phyloP scores from a whole-genome alignment of 2,329 filamentous ascomycete species.

The Arthrobotrys megalospora region DNA sequence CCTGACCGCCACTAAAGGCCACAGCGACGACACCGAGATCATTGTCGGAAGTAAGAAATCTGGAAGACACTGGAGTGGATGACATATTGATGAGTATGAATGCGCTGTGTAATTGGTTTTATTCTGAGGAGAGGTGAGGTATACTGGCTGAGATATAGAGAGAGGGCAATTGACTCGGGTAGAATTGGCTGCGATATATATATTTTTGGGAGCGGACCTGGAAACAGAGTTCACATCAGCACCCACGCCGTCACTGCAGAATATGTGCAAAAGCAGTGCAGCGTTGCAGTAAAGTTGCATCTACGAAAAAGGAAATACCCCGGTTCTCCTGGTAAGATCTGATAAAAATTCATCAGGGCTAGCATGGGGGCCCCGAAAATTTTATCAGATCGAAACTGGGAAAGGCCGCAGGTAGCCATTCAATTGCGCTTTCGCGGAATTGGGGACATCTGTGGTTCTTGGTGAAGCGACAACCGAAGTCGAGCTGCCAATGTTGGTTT shows the following conservation, averaged over 20 bases:
- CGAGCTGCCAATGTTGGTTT: constrained; percentile 48
- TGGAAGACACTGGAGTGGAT: constrained; percentile 75
- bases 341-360: constrained; percentile 30
- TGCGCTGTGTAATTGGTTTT: background rate
- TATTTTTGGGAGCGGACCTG: constrained; percentile 11
- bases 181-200: constrained; percentile 20
- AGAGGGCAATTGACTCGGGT: constrained; percentile 6
- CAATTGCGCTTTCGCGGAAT: constrained; percentile 15
- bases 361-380: background rate
- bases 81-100: constrained; percentile 67
- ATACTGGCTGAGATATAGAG: constrained; percentile 1
- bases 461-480: constrained; percentile 25
- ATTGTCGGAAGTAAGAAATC: constrained; percentile 83
- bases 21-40: constrained; percentile 94
- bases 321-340: constrained; percentile 33
- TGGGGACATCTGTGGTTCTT: constrained; percentile 28
- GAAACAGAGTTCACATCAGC: constrained; percentile 41
- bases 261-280: background rate
- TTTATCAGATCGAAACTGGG: constrained; percentile 35
- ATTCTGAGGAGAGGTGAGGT: constrained; percentile 1
- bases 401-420: constrained; percentile 2
- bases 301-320: constrained; percentile 33
- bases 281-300: constrained; percentile 36
- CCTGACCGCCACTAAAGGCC: constrained; percentile 96
- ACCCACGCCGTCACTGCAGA: constrained; percentile 16